A percentile compares a stretch with the other conserved stretches of the same genome.
phyloP scores from a whole-genome alignment of 805 yeast species.

The Candida dajiaensis region DNA sequence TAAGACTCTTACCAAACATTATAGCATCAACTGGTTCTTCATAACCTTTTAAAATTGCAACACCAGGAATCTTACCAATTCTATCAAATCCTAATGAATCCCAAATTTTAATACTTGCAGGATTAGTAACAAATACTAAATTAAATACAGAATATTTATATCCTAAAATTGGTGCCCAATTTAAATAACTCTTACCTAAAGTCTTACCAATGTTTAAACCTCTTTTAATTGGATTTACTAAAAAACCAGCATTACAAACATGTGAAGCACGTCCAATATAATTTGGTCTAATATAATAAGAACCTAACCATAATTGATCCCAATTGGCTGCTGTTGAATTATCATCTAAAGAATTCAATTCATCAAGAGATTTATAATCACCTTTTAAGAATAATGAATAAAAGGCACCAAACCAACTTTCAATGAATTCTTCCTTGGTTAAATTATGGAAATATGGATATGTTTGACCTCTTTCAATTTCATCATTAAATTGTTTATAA shows the following conservation, averaged over 20 bases:
- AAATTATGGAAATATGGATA: slow-evolving; percentile 53
- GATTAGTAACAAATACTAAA: slow-evolving; percentile 76
- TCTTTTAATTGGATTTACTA: slow-evolving; percentile 54
- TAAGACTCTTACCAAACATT: slow-evolving; percentile 72
- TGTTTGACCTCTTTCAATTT: slow-evolving; percentile 68
- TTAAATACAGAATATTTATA: slow-evolving; percentile 82
- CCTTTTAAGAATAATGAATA: slow-evolving; percentile 56
- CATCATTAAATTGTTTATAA: slow-evolving; percentile 50
- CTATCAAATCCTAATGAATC: slow-evolving; percentile 75
- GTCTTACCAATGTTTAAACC: slow-evolving; percentile 65
- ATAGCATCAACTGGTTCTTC: slow-evolving; percentile 67
- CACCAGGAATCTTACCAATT: slow-evolving; percentile 71
- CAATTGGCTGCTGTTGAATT: slow-evolving; percentile 33
- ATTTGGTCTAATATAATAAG: slow-evolving; percentile 81
- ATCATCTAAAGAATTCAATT: no score
- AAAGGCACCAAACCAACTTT: slow-evolving; percentile 64
- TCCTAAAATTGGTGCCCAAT: slow-evolving; percentile 74
- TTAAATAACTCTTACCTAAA: slow-evolving; percentile 62
- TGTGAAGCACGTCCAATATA: slow-evolving; percentile 82
- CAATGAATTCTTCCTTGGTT: slow-evolving; percentile 43
- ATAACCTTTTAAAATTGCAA: slow-evolving; percentile 63
- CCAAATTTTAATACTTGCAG: slow-evolving; percentile 76
- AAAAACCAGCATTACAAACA: slow-evolving; percentile 82
- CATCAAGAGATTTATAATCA: slow-evolving; percentile 13
- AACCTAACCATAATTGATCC: slow-evolving; percentile 53